Base-by-base conservation (phyloP, 768 basidiomycete species). In the Scleroderma citrinum region DNA sequence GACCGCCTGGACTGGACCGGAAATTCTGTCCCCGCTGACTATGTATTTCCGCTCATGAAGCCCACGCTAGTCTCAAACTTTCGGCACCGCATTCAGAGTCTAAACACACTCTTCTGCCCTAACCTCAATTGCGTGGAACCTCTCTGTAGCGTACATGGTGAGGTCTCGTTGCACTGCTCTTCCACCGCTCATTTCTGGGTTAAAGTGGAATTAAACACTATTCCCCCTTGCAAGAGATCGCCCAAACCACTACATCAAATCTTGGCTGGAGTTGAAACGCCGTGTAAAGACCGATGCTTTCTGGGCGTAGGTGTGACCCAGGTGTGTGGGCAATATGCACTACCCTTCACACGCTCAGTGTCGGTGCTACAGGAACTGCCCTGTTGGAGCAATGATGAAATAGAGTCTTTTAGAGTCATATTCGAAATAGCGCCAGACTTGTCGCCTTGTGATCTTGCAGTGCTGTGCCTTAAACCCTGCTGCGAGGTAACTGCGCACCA, bases 391-490 rank as follows among this genome's bases (percentile, higher is more conserved):
- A 51, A 56, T 17, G 42, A 58, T 0, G 77, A 80, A 6, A 47
- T 69, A 3, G 69, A 75, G 31, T 53, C 64, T 0, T 57, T 85
- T 3, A 60, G 54, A 19, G 63, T 61, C 2, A 57, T 79, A 5
- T 62, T 78, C 10, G 63, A 72, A 14, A 59, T 76, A 20, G 65
- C 69, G 0, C 76, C 76, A 7, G 73, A 81, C 40, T 58, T 67
- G 3, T 60, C 67, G 0, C 70, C 82, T 0, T 86, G 85, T 52
- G 73, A 80, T 40, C 62, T 85, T 12, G 76, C 81, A 16, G 58
- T 68, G 1, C 63, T 85, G 14, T 77, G 77, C 59, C 69, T 69
- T 10, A 81, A 77, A 52, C 76, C 82, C 5, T 87, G 85, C 60
- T 62, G 64, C 24, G 80, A 87, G 69, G 85, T 83, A 47, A 44